A percentile compares a stretch with the other conserved stretches of the same genome.
Conservation (phyloP, 805 yeast species). For the Candida odintsovae region DNA sequence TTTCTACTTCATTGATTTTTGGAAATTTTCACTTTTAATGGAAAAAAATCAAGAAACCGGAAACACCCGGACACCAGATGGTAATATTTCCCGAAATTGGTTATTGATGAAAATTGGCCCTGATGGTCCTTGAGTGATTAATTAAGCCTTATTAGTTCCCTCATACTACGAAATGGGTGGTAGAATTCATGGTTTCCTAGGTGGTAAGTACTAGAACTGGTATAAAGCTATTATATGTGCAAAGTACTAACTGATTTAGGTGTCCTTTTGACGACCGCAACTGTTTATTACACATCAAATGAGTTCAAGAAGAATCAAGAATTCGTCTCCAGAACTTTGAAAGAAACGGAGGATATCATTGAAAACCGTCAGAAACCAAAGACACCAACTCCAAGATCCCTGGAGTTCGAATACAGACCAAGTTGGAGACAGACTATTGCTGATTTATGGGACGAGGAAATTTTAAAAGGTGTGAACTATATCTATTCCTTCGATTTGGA, state of each 20-base stretch:
- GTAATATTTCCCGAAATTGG: not conserved
- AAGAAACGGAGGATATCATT: conserved; percentile 42
- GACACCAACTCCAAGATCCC: conserved; percentile 36
- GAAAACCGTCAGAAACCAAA: conserved; percentile 45
- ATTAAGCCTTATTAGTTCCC: too few species aligned
- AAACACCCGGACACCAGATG: not conserved
- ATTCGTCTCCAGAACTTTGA: conserved; percentile 41
- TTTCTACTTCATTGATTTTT: too few species aligned
- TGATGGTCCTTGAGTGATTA: too few species aligned
- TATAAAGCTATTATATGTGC: too few species aligned
- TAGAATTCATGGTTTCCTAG: conserved; percentile 49
- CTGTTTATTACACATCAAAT: conserved; percentile 55
- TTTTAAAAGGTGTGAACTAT: conserved; percentile 59
- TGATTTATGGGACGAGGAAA: conserved; percentile 77
- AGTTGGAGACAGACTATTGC: conserved; percentile 57
- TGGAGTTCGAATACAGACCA: conserved; percentile 38
- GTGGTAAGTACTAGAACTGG: conserved; percentile 28
- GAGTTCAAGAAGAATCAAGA: conserved; percentile 45
- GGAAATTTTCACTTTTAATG: not conserved
- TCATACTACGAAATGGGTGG: conserved; percentile 33
- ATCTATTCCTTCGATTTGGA: conserved; percentile 50
- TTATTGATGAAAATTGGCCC: too few species aligned
- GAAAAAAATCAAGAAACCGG: not conserved
- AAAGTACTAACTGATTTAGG: conserved; percentile 2
- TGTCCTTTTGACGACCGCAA: conserved; percentile 55